Evolutionary conservation across 345 rosid species (phyloP).

Genomic region (Citrus sinensis): DNA sequence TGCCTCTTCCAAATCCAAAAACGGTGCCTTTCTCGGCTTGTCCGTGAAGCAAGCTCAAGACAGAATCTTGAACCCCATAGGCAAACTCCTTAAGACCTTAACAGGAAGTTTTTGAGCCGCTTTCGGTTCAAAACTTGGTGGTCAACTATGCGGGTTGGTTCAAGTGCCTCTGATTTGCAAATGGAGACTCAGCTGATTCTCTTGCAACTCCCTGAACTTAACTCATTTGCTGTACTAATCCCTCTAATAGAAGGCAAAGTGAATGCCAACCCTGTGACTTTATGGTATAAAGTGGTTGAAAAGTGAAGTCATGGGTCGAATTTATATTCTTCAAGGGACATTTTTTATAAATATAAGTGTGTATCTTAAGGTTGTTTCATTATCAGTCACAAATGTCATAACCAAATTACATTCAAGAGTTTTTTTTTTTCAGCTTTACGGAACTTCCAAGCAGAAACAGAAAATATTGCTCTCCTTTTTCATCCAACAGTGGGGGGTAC

Average conservation of each 20-base stretch:
- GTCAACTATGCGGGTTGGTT: constrained; percentile 39
- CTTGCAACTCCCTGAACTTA: constrained; percentile 27
- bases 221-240: constrained; percentile 20
- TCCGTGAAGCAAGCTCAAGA: constrained; percentile 16
- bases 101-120: constrained; percentile 24
- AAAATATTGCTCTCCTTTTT: constrained; percentile 15
- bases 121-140: constrained; percentile 42
- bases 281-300: too few species aligned
- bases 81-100: constrained; percentile 14
- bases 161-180: constrained; percentile 33
- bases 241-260: constrained; percentile 25
- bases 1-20: constrained; percentile 14
- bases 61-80: constrained; percentile 23
- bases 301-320: not conserved
- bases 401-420: not conserved
- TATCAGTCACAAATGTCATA: too few species aligned
- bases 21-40: constrained; percentile 32
- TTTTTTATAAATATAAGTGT: not conserved
- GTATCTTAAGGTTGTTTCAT: not conserved
- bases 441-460: constrained; percentile 15
- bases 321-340: not conserved
- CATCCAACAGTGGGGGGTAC: constrained; percentile 3
- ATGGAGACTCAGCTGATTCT: constrained; percentile 38
- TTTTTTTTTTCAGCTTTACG: not conserved
- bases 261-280: too few species aligned